Conservation (phyloP, 2,329 filamentous ascomycete species). For the Purpureocillium takamizusanense region DNA sequence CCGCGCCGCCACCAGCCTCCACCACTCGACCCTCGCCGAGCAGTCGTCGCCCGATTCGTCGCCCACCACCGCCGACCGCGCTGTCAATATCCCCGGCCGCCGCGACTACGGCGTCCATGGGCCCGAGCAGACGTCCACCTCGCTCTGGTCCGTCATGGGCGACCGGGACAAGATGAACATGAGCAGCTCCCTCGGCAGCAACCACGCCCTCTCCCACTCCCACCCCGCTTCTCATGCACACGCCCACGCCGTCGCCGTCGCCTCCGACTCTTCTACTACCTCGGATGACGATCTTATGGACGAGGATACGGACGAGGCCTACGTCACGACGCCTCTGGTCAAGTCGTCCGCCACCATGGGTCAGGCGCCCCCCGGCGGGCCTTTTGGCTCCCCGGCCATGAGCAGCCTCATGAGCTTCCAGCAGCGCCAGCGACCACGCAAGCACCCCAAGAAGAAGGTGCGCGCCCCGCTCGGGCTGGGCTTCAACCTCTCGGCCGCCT, state of each 20-base stretch:
- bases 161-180: conserved; percentile 61
- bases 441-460: conserved; percentile 52
- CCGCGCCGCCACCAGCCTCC: conserved; percentile 83
- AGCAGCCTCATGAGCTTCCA: conserved; percentile 78
- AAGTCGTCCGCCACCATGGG: conserved; percentile 43
- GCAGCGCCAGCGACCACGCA: conserved; percentile 62
- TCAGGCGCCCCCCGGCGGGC: conserved; percentile 41
- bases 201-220: conserved; percentile 35
- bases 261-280: conserved; percentile 68
- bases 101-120: conserved; percentile 40
- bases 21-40: conserved; percentile 90
- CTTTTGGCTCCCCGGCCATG: conserved; percentile 62
- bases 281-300: conserved; percentile 65
- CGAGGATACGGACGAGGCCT: conserved; percentile 69
- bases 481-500: conserved; percentile 33
- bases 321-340: conserved; percentile 75
- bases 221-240: no score
- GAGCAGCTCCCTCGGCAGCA: conserved; percentile 71
- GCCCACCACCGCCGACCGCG: conserved; percentile 65
- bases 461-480: conserved; percentile 40
- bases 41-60: conserved; percentile 84
- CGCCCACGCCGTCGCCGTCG: conserved; percentile 27
- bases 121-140: conserved; percentile 58
- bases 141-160: conserved; percentile 62
- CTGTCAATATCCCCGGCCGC: conserved; percentile 52